Evolutionary conservation across 1,139 yeast genomes (phyloP), one percentile per base, ranked within the genome.

Genomic region (Suhomyces yuchorum): DNA sequence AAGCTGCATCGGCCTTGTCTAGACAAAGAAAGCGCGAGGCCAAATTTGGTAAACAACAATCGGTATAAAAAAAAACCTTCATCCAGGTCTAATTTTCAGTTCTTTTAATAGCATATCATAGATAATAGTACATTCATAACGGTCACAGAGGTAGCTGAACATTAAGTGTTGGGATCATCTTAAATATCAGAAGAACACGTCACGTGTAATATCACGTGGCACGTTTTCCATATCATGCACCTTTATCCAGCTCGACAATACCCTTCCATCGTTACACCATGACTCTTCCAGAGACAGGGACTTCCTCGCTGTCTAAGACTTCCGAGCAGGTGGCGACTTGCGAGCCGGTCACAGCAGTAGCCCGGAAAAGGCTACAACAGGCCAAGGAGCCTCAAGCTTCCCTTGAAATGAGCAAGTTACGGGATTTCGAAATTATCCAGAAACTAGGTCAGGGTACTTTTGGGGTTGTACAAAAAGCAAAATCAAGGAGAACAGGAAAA

Each of bases 1-100:
- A 81, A 58, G 84, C 82, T 48, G 88, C 96, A 1, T 70, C 82
- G 47, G 70, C 70, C 47, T 67, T 88, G 57, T 89, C 88, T n/a
- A 74, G 72, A 52, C 78, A 74, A 52, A 72, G 84, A 61, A 73
- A 68, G 57, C 55, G 23, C 19, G 51, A 44, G 37, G 48, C 51
- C 23, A 48, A 36, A 32, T 41, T 35, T n/a, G 38, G 28, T 15
- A 41, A 41, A 11, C 44, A 40, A 30, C 32, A 44, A 47, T 39
- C 30, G 34, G 28, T 26, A 37, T 28, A 17, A 39, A 26, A 38
- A 34, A 34, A 6, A 6, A 7, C 34, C 18, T 30, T 30, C 34
- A 14, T 7, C 8, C 18, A 30, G 18, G 30, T 26, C 4, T 15
- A 30, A 14, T 6, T 14, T 38, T 39, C 42, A 39, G 19, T 39